These are phyloP conservation scores for Curvularia eragrostidis DNA, from an alignment of 2,329 filamentous ascomycete genomes.

Conservation along the genomic window DNA sequence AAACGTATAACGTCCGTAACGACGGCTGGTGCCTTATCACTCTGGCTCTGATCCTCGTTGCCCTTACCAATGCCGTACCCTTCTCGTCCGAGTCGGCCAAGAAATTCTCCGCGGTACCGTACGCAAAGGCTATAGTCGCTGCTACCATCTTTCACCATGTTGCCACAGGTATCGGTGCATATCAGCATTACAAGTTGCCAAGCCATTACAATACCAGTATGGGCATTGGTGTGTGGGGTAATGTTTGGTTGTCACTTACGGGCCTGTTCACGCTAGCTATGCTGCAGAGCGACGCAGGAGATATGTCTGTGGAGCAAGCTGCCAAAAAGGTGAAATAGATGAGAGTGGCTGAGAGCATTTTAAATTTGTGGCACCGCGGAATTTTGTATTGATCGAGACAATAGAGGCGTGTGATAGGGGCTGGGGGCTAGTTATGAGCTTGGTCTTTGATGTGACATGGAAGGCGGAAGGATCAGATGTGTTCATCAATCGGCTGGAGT, in stretches of 20 bases:
- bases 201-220: constrained; percentile 36
- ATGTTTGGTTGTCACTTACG: constrained; percentile 33
- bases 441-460: background rate
- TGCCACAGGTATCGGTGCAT: constrained; percentile 32
- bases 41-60: constrained; percentile 32
- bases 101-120: constrained; percentile 14
- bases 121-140: constrained; percentile 31
- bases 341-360: background rate
- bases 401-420: background rate
- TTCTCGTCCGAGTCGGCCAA: constrained; percentile 14
- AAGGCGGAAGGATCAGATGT: background rate
- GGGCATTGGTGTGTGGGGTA: constrained; percentile 36
- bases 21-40: constrained; percentile 39
- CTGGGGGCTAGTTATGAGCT: background rate
- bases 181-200: constrained; percentile 35
- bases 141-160: constrained; percentile 35
- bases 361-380: background rate
- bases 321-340: constrained; percentile 20
- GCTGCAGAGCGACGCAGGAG: constrained; percentile 18
- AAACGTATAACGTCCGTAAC: constrained; percentile 34
- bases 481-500: background rate
- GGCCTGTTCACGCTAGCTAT: constrained; percentile 24
- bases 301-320: constrained; percentile 16
- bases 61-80: constrained; percentile 32
- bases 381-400: background rate